These are phyloP conservation scores for Pleurotus tuoliensis DNA, from an alignment of 768 basidiomycete genomes.

Conservation along the genomic window DNA sequence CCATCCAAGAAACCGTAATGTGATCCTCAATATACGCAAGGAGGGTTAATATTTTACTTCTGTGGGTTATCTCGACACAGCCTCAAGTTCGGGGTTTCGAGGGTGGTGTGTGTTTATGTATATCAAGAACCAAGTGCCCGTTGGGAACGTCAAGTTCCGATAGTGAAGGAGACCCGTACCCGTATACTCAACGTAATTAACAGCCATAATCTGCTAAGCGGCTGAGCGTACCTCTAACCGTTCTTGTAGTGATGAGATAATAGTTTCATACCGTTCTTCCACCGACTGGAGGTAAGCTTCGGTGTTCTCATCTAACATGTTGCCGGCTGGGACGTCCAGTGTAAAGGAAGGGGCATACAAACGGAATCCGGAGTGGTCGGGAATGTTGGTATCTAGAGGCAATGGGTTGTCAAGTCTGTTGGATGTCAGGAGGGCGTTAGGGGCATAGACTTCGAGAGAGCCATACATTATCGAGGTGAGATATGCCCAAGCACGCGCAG, in stretches of 20 bases:
- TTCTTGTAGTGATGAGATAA: slow-evolving; percentile 26
- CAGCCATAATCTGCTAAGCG: too few species aligned
- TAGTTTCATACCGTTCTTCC: slow-evolving; percentile 33
- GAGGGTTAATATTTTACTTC: too few species aligned
- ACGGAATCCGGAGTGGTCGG: slow-evolving; percentile 72
- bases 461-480: slow-evolving; percentile 68
- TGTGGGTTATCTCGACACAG: too few species aligned
- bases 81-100: too few species aligned
- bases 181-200: too few species aligned
- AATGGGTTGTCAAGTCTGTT: slow-evolving; percentile 53
- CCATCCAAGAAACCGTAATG: too few species aligned
- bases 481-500: slow-evolving; percentile 83
- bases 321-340: slow-evolving; percentile 70
- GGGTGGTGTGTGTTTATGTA: too few species aligned
- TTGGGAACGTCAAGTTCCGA: too few species aligned
- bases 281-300: slow-evolving; percentile 49
- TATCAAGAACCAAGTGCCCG: too few species aligned
- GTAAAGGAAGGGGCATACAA: slow-evolving; percentile 79
- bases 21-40: too few species aligned
- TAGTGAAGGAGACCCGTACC: too few species aligned
- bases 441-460: slow-evolving; percentile 21
- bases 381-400: slow-evolving; percentile 59
- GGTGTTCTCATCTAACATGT: slow-evolving; percentile 71
- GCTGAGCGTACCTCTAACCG: slow-evolving; percentile 3
- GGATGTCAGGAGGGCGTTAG: neutral